Evolutionary conservation across 2,329 filamentous ascomycete genomes (phyloP), one percentile per base, ranked within the genome.

Genomic region (Cordyceps pruinosa): DNA sequence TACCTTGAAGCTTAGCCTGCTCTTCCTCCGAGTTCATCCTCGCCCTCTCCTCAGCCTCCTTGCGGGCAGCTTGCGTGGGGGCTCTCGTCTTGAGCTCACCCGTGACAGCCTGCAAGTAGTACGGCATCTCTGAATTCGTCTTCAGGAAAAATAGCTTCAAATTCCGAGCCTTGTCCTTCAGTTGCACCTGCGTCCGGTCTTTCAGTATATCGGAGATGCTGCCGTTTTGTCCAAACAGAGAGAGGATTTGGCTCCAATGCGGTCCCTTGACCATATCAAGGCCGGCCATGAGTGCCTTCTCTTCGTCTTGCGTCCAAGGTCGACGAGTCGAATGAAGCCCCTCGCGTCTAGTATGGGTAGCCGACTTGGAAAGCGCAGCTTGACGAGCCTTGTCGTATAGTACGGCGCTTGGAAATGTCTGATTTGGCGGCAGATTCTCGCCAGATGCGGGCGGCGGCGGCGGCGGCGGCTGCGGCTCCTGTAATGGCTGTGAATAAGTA

Each of bases 111-210:
- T 92, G 86, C 23, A 96, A 74, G 64, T 94, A 94, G 64, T 89
- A 90, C 0, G 91, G 91, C 69, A 96, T 92, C 66, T 96, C 91
- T 5, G 90, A 91, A 53, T 90, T 90, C 19, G 88, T 93, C 75
- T 96, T 96, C 55, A 96, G 75, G 71, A 96, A 96, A 74, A 94
- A 96, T 0, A 96, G 74, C 70, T 96, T 96, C 49, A 96, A 73
- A 62, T 96, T 96, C 50, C 90, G 80, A 1, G 90, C 90, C 71
- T 96, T 96, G 68, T 96, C 90, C 70, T 96, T 96, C 13, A 96
- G 77, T 68, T 96, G 91, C 0, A 96, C 91, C 67, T 96, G 90
- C 45, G 91, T 95, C 34, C 90, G 82, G 68, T 96, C 91, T 64
- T 92, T 93, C 21, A 96, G 78, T 25, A 93, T 88, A 64, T 93